Conservation (phyloP, 345 rosid genomes). For the Populus tremula region DNA sequence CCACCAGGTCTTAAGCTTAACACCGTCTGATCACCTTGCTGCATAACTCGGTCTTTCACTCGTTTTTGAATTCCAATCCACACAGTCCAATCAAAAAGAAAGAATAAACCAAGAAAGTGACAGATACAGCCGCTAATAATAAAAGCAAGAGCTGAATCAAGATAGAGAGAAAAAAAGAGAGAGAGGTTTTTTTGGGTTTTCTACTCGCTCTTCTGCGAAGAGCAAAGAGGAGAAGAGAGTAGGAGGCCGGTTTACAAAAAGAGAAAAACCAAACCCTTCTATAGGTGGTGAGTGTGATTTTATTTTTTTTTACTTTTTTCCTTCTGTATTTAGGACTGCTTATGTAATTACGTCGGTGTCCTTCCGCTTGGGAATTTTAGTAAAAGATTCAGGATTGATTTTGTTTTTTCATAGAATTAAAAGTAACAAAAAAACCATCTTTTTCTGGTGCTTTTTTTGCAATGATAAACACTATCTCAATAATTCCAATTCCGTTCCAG, state of each 20-base stretch:
- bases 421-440: no score
- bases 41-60: slow-evolving; percentile 66
- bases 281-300: neutral
- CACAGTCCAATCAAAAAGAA: slow-evolving; percentile 27
- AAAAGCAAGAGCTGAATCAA: neutral
- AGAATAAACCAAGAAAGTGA: slow-evolving; percentile 1
- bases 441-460: no score
- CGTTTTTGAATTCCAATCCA: slow-evolving; percentile 29
- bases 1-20: slow-evolving; percentile 99
- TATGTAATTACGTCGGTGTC: slow-evolving; percentile 22
- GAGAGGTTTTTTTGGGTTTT: neutral
- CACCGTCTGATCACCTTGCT: slow-evolving; percentile 89
- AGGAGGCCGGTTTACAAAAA: slow-evolving; percentile 15
- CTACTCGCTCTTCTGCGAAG: slow-evolving; percentile 54
- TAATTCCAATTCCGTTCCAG: no score
- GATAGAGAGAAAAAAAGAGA: slow-evolving; percentile 2
- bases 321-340: neutral
- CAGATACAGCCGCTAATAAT: slow-evolving; percentile 30
- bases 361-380: neutral
- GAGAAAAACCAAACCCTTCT: slow-evolving; percentile 44
- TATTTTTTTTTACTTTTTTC: neutral
- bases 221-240: slow-evolving; percentile 41
- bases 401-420: no score
- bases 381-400: neutral
- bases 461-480: no score